phyloP scores from a whole-genome alignment of 495 filamentous ascomycete species.

The Tuber aestivum region DNA sequence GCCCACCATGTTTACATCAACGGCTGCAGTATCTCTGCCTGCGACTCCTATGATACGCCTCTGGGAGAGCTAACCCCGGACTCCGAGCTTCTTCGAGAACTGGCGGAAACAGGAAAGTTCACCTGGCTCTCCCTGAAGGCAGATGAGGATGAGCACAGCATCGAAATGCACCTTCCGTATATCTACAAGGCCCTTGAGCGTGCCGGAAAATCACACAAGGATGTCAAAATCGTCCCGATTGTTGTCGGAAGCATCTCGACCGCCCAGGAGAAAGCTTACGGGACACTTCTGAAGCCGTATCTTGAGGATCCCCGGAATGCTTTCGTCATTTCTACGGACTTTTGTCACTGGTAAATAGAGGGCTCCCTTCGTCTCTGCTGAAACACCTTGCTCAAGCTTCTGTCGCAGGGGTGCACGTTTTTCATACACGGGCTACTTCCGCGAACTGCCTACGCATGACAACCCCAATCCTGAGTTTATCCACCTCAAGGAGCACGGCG shows the following conservation, averaged over 20 bases:
- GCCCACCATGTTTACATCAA: constrained; percentile 81
- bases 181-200: constrained; percentile 74
- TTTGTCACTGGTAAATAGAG: constrained; percentile 77
- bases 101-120: constrained; percentile 61
- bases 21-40: constrained; percentile 69
- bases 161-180: constrained; percentile 95
- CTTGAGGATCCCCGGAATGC: constrained; percentile 67
- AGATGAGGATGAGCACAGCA: constrained; percentile 86
- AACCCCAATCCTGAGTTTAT: constrained; percentile 13
- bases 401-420: constrained; percentile 60
- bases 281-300: constrained; percentile 68
- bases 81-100: constrained; percentile 55
- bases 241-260: constrained; percentile 72
- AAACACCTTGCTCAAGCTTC: constrained; percentile 9
- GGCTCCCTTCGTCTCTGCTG: background rate
- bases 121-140: constrained; percentile 61
- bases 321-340: constrained; percentile 88
- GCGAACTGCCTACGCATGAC: constrained; percentile 48
- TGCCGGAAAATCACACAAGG: constrained; percentile 46
- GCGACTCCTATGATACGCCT: constrained; percentile 73
- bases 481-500: constrained; percentile 36
- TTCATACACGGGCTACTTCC: constrained; percentile 73
- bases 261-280: constrained; percentile 62
- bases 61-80: constrained; percentile 76
- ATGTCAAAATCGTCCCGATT: constrained; percentile 67